Evolutionary conservation across 1,284 basidiomycete genomes (phyloP).

Genomic region (Omphalotus olearius): DNA sequence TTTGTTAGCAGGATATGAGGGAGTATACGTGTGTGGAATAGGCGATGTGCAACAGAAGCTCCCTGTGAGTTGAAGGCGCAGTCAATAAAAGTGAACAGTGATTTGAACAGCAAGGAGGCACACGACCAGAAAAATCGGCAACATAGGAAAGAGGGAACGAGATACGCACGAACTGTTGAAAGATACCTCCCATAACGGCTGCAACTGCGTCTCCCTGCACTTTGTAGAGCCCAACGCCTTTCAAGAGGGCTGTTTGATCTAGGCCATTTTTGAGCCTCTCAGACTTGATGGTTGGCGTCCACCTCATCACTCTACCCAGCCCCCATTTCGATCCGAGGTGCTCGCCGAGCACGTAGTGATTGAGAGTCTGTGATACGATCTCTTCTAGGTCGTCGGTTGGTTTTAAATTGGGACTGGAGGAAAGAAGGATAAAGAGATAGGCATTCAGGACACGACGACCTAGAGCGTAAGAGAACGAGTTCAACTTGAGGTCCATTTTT

Average conservation of each 20-base stretch:
- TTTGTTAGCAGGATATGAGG: slow-evolving; percentile 45
- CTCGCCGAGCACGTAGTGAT: slow-evolving; percentile 68
- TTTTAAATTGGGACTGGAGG: slow-evolving; percentile 46
- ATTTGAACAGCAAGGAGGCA: not conserved
- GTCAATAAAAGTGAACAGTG: slow-evolving; percentile 1
- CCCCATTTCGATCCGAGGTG: slow-evolving; percentile 70
- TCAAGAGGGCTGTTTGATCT: slow-evolving; percentile 29
- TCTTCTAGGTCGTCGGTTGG: slow-evolving; percentile 51
- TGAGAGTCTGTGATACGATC: slow-evolving; percentile 50
- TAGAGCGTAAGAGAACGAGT: slow-evolving; percentile 23
- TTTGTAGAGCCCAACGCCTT: slow-evolving; percentile 66
- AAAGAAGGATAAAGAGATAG: slow-evolving; percentile 69
- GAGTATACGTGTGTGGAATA: slow-evolving; percentile 65
- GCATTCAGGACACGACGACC: slow-evolving; percentile 72
- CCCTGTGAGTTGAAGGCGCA: slow-evolving; percentile 36
- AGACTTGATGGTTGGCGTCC: slow-evolving; percentile 51
- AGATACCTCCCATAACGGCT: slow-evolving; percentile 73
- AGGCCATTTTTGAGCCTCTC: slow-evolving; percentile 23
- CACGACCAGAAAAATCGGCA: not conserved
- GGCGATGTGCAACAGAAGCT: slow-evolving; percentile 52
- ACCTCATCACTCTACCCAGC: slow-evolving; percentile 61
- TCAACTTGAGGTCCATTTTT: slow-evolving; percentile 1
- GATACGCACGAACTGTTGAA: slow-evolving; percentile 21
- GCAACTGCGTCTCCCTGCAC: slow-evolving; percentile 73
- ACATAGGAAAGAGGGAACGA: not conserved